These are phyloP conservation scores for Penicillium robsamsonii DNA, from an alignment of 495 filamentous ascomycete species.

Conservation along the genomic window DNA sequence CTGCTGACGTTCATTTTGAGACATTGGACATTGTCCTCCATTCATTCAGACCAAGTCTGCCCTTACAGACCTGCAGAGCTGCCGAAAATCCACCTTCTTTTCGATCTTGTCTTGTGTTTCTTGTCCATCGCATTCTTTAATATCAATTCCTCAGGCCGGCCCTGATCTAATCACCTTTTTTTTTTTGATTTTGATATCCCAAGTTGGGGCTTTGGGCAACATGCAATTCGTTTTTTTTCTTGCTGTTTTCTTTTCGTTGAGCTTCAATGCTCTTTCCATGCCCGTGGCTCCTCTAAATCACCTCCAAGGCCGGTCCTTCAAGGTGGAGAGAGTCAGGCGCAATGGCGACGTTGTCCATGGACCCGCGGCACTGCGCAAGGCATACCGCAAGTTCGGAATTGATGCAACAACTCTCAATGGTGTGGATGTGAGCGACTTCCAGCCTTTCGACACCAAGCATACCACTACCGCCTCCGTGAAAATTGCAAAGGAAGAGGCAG, in stretches of 20 bases:
- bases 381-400: conserved; percentile 63
- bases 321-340: conserved; percentile 57
- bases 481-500: conserved; percentile 13
- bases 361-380: conserved; percentile 55
- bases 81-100: conserved; percentile 5
- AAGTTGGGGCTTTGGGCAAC: conserved; percentile 9
- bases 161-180: conserved; percentile 9
- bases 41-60: neutral
- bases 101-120: conserved; percentile 14
- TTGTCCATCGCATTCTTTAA: conserved; percentile 15
- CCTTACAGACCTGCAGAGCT: neutral
- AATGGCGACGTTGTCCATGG: conserved; percentile 53
- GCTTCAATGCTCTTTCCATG: conserved; percentile 40
- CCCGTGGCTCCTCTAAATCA: conserved; percentile 27
- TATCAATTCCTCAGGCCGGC: conserved; percentile 12
- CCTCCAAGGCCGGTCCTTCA: conserved; percentile 50
- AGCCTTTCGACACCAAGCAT: conserved; percentile 28
- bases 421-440: conserved; percentile 36
- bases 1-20: conserved; percentile 6
- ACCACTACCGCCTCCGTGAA: conserved; percentile 18
- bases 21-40: conserved; percentile 7
- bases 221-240: conserved; percentile 36
- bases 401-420: conserved; percentile 22
- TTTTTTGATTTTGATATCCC: conserved; percentile 10
- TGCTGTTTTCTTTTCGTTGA: conserved; percentile 30